Evolutionary conservation across 1,284 basidiomycete species (phyloP).

Genomic region (Mycena citricolor): DNA sequence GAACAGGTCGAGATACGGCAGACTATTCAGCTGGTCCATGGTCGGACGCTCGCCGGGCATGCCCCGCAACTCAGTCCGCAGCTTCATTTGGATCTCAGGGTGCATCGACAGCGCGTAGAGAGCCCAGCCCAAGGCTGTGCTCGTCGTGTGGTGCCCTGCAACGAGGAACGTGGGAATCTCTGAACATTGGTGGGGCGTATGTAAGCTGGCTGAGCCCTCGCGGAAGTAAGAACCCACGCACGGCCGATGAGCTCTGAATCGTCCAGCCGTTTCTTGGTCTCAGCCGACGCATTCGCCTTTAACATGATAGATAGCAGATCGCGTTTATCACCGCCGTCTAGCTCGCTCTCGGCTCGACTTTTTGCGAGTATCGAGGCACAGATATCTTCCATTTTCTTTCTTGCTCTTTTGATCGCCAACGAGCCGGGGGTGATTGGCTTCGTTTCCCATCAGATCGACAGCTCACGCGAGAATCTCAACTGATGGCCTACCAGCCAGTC

Average conservation of each 20-base stretch:
- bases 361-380: slow-evolving; percentile 43
- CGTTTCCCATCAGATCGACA: slow-evolving; percentile 4
- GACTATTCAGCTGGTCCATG: slow-evolving; percentile 57
- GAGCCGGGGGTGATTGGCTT: slow-evolving; percentile 4
- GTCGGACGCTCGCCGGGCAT: slow-evolving; percentile 50
- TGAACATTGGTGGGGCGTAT: slow-evolving; percentile 25
- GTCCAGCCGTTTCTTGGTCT: slow-evolving; percentile 58
- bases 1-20: slow-evolving; percentile 64
- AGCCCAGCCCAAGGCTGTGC: slow-evolving; percentile 57
- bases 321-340: slow-evolving; percentile 31
- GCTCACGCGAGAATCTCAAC: neutral
- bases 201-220: neutral
- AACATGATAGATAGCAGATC: slow-evolving; percentile 59
- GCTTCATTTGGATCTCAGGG: slow-evolving; percentile 57
- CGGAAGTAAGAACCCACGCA: slow-evolving; percentile 37
- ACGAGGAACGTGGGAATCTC: slow-evolving; percentile 62
- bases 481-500: slow-evolving; percentile 22
- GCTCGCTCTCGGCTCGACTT: slow-evolving; percentile 38
- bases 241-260: slow-evolving; percentile 78
- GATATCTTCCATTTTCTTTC: slow-evolving; percentile 31
- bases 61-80: slow-evolving; percentile 64
- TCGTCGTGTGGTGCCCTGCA: slow-evolving; percentile 79
- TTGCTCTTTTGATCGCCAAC: slow-evolving; percentile 1
- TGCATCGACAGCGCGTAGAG: slow-evolving; percentile 61
- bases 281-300: slow-evolving; percentile 61